A percentile compares a stretch with the other conserved stretches of the same genome.
phyloP scores from a whole-genome alignment of 192 early-diverging fungal species.

The Geranomyces variabilis region DNA sequence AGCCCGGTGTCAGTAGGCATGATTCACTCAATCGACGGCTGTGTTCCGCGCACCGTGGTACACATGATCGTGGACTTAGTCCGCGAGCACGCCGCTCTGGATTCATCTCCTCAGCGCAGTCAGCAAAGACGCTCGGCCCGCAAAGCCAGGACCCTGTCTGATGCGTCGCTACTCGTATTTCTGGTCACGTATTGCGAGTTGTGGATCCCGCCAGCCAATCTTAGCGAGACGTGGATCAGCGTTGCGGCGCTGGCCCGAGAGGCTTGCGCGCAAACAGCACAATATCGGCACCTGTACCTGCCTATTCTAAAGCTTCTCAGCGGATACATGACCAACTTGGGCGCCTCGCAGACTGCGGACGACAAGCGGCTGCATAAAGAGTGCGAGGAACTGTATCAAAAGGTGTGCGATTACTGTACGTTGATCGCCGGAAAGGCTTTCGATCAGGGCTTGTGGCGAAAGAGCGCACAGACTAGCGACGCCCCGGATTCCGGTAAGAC shows the following conservation, averaged over 20 bases:
- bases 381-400: conserved; percentile 50
- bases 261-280: conserved; percentile 56
- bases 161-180: conserved; percentile 66
- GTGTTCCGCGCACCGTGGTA: conserved; percentile 10
- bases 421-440: conserved; percentile 75
- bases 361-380: conserved; percentile 68
- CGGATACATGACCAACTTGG: neutral
- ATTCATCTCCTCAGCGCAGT: conserved; percentile 16
- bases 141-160: conserved; percentile 41
- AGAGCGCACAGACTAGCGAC: neutral
- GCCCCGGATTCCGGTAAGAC: neutral
- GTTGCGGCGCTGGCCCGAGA: conserved; percentile 66
- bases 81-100: conserved; percentile 12
- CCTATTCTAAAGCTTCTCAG: conserved; percentile 53
- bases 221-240: conserved; percentile 64
- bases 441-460: conserved; percentile 70
- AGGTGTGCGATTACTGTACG: conserved; percentile 69
- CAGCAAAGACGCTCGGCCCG: neutral
- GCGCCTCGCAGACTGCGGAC: conserved; percentile 50
- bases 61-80: conserved; percentile 32
- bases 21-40: conserved; percentile 34
- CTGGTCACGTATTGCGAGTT: conserved; percentile 63
- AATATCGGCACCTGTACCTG: conserved; percentile 64
- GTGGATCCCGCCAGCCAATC: conserved; percentile 46
- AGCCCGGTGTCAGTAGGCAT: conserved; percentile 20